Evolutionary conservation across 2,329 filamentous ascomycete species (phyloP).

Genomic region (Epichloe hybrida): DNA sequence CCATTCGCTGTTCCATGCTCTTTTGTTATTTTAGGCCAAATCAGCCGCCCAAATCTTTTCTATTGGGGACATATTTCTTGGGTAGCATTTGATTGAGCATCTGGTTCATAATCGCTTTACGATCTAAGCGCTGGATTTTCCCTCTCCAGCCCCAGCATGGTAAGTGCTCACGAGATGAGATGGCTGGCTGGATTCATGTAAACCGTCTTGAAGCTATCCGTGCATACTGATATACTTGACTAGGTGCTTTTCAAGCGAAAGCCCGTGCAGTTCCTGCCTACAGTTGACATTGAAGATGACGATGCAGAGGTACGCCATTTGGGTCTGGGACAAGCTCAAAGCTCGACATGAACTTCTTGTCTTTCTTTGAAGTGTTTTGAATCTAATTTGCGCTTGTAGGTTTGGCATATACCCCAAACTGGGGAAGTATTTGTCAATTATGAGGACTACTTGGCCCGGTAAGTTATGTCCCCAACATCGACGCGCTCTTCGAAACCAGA

Average conservation of each 20-base stretch:
- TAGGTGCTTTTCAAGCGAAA: constrained; percentile 95
- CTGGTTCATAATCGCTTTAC: background rate
- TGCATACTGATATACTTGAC: constrained; percentile 6
- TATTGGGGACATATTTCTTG: background rate
- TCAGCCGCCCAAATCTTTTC: background rate
- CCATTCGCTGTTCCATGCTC: background rate
- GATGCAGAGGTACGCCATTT: constrained; percentile 58
- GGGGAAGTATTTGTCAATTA: constrained; percentile 83
- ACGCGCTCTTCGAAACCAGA: background rate
- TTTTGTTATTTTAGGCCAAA: background rate
- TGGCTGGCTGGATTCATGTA: background rate
- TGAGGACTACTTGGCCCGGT: constrained; percentile 77
- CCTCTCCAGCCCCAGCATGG: constrained; percentile 4
- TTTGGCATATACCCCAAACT: constrained; percentile 85
- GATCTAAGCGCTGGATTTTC: background rate
- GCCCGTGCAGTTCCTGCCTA: constrained; percentile 69
- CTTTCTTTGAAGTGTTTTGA: background rate
- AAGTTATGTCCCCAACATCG: constrained; percentile 18
- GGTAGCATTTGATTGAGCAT: background rate
- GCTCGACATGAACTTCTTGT: background rate
- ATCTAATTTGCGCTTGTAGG: constrained; percentile 34
- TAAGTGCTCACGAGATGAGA: constrained; percentile 1
- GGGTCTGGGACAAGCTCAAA: background rate
- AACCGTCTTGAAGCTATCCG: background rate
- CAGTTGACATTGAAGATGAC: constrained; percentile 63